These are phyloP conservation scores for Gossypium bickii DNA, from an alignment of 345 rosid species.

Conservation along the genomic window DNA sequence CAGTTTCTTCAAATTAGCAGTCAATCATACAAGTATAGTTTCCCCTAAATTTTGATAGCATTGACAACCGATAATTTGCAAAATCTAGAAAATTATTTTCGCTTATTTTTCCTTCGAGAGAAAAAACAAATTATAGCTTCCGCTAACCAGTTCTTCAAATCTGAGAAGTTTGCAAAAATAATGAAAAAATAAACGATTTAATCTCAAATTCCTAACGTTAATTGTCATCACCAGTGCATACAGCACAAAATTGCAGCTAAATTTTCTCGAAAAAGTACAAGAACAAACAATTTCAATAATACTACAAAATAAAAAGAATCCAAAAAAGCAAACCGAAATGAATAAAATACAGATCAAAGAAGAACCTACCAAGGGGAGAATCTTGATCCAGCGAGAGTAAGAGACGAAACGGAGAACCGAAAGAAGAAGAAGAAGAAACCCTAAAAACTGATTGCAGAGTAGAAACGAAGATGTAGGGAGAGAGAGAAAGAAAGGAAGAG, in stretches of 20 bases:
- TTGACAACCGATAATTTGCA: not conserved
- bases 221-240: not conserved
- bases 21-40: not conserved
- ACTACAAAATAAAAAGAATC: not conserved
- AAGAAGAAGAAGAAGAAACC: constrained; percentile 36
- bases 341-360: constrained; percentile 21
- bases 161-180: not conserved
- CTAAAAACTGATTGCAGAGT: constrained; percentile 21
- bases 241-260: not conserved
- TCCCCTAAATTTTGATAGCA: not conserved
- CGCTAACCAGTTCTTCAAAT: constrained; percentile 14
- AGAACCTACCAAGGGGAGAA: constrained; percentile 51
- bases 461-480: not conserved
- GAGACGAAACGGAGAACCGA: constrained; percentile 17
- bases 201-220: not conserved
- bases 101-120: not conserved
- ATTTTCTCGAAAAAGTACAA: not conserved
- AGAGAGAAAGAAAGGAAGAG: not conserved
- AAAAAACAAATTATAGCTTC: not conserved
- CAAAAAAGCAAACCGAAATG: not conserved
- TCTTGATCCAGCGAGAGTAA: constrained; percentile 45
- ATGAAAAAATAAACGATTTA: not conserved
- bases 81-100: constrained; percentile 7
- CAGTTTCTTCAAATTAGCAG: not conserved
- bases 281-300: not conserved